Evolutionary conservation across 371 early-diverging fungal species (phyloP).

Genomic region (Saksenaea oblongispora): DNA sequence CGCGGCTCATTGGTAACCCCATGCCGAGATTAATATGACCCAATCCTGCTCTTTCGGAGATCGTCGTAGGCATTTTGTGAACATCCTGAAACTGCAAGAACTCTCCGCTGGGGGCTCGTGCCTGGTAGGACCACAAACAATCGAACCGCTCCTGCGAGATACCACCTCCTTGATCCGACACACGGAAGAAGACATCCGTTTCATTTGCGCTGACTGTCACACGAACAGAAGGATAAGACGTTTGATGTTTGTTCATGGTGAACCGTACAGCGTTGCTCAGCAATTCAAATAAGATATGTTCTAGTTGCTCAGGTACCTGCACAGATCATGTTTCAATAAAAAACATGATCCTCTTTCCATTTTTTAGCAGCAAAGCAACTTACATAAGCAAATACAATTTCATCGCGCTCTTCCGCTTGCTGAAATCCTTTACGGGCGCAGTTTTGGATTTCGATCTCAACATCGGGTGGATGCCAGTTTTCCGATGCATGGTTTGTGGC

Average conservation of each 20-base stretch:
- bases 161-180: constrained; percentile 93
- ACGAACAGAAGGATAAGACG: constrained; percentile 65
- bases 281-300: constrained; percentile 93
- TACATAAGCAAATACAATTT: constrained; percentile 52
- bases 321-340: constrained; percentile 32
- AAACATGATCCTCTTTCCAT: constrained; percentile 54
- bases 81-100: constrained; percentile 37
- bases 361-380: constrained; percentile 7
- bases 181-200: constrained; percentile 81
- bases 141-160: constrained; percentile 65
- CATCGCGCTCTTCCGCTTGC: constrained; percentile 18
- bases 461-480: constrained; percentile 18
- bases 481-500: not conserved
- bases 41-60: constrained; percentile 31
- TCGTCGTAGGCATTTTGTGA: constrained; percentile 35
- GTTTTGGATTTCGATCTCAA: constrained; percentile 26
- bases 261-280: constrained; percentile 85
- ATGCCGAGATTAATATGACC: constrained; percentile 66
- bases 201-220: constrained; percentile 82
- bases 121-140: constrained; percentile 81
- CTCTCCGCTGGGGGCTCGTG: constrained; percentile 34
- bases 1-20: constrained; percentile 83
- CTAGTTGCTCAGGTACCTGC: constrained; percentile 84
- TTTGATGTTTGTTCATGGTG: constrained; percentile 39
- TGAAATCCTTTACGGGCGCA: constrained; percentile 9